These are phyloP conservation scores for Colletotrichum lindemuthianum DNA, from an alignment of 2,329 filamentous ascomycete species.

Conservation along the genomic window DNA sequence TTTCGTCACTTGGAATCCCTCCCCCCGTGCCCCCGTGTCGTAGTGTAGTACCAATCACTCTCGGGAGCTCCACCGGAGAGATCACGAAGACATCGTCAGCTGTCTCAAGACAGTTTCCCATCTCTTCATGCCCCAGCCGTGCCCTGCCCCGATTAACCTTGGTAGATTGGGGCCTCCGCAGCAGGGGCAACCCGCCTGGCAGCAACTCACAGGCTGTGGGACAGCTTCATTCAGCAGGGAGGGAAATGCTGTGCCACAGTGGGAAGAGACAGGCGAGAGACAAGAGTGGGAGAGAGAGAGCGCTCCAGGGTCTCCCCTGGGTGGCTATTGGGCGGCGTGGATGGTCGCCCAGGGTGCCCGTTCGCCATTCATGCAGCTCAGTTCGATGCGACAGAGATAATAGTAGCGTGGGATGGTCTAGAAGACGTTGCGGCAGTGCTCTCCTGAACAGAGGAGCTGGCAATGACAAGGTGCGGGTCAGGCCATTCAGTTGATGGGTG, in stretches of 20 bases:
- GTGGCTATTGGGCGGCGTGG: conserved; percentile 11
- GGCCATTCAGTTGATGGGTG: conserved; percentile 17
- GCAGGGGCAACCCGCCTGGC: conserved; percentile 17
- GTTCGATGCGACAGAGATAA: conserved; percentile 15
- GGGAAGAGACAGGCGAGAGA: background rate
- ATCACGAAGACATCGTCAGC: conserved; percentile 33
- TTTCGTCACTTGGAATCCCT: conserved; percentile 22
- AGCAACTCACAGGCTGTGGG: conserved; percentile 10
- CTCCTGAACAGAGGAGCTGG: background rate
- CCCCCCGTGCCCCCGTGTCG: background rate
- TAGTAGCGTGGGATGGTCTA: conserved; percentile 5
- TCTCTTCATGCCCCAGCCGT: conserved; percentile 24
- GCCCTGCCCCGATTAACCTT: conserved; percentile 21
- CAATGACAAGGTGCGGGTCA: background rate
- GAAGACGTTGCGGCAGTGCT: conserved; percentile 22
- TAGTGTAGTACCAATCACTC: too few relatives aligned
- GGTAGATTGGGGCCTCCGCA: conserved; percentile 12
- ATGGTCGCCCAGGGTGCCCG: conserved; percentile 24
- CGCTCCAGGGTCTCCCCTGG: conserved; percentile 17
- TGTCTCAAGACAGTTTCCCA: conserved; percentile 34
- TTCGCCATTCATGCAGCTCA: conserved; percentile 26
- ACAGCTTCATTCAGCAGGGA: background rate
- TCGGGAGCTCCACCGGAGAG: conserved; percentile 14
- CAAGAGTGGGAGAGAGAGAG: conserved; percentile 8
- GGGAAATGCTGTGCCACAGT: conserved; percentile 19